Percentiles rank a stretch among this genome's conserved stretches.
These are phyloP conservation scores for Pythium folliculosum DNA, from an alignment of 352 stramenopile species.

Conservation along the genomic window DNA sequence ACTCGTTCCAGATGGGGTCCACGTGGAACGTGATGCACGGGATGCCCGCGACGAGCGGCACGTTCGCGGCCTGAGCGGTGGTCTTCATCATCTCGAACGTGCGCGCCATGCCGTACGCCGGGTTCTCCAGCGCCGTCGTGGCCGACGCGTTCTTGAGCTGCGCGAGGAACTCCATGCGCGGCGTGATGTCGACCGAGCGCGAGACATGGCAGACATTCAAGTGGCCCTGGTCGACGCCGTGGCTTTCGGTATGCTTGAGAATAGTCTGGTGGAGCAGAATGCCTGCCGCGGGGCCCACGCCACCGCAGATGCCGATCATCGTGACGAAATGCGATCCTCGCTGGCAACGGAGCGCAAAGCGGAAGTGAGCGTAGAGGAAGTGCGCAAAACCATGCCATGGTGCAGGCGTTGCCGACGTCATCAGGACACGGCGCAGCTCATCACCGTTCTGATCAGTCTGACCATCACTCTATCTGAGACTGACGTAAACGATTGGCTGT, in stretches of 20 bases:
- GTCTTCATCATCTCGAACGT: conserved; percentile 44
- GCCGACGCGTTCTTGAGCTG: conserved; percentile 17
- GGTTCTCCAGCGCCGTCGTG: conserved; percentile 35
- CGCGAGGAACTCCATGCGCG: conserved; percentile 37
- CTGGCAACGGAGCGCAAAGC: too few species aligned
- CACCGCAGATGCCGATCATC: conserved; percentile 54
- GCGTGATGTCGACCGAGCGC: conserved; percentile 42
- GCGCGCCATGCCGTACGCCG: conserved; percentile 47
- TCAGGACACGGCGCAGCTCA: not conserved
- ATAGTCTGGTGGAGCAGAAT: conserved; percentile 59
- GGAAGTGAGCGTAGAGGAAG: not conserved
- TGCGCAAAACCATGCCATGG: not conserved
- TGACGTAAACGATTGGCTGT: conserved; percentile 6
- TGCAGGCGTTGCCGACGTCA: conserved; percentile 8
- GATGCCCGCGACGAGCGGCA: conserved; percentile 43
- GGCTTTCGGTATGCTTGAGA: conserved; percentile 46
- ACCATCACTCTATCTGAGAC: conserved; percentile 12
- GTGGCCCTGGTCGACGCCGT: conserved; percentile 52
- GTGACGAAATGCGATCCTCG: too few species aligned
- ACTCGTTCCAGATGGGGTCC: conserved; percentile 46
- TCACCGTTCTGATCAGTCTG: not conserved
- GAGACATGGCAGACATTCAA: conserved; percentile 53
- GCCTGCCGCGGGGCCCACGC: conserved; percentile 46
- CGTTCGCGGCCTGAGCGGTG: conserved; percentile 24
- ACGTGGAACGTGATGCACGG: conserved; percentile 60